Conservation (phyloP, 495 filamentous ascomycete species). For the Parmelia sp. region DNA sequence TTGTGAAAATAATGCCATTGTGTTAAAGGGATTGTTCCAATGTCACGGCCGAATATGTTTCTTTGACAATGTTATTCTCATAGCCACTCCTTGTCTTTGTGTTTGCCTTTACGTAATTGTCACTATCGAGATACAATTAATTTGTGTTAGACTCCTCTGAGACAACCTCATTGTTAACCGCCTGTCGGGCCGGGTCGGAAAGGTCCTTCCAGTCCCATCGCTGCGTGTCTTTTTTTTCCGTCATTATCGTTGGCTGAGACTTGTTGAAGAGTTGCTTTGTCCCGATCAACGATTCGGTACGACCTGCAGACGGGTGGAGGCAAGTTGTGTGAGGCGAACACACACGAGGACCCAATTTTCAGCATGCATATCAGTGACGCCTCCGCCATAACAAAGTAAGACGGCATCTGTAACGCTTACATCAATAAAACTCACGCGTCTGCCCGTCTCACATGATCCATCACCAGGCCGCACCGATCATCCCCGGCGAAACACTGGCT, state of each 20-base stretch:
- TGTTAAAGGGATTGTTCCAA: not conserved
- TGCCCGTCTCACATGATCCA: not conserved
- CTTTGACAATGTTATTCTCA: not conserved
- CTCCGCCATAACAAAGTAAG: not conserved
- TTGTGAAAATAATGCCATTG: not conserved
- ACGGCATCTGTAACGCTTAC: not conserved
- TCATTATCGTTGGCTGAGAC: not conserved
- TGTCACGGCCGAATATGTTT: not conserved
- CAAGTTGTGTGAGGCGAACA: no score
- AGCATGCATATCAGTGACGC: not conserved
- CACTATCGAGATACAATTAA: no score
- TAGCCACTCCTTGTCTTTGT: not conserved
- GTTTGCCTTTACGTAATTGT: no score
- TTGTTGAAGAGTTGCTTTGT: no score
- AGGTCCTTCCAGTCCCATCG: no score
- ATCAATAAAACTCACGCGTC: not conserved
- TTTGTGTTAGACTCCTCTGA: not conserved
- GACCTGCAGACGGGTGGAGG: no score
- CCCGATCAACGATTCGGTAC: not conserved
- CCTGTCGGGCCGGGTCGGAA: no score
- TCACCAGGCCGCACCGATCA: not conserved
- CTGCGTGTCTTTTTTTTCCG: not conserved
- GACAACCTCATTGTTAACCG: not conserved
- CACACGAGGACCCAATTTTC: no score
- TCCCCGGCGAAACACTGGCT: no score